Conservation (phyloP, 129 eudicot species). For the Helianthus annuus region DNA sequence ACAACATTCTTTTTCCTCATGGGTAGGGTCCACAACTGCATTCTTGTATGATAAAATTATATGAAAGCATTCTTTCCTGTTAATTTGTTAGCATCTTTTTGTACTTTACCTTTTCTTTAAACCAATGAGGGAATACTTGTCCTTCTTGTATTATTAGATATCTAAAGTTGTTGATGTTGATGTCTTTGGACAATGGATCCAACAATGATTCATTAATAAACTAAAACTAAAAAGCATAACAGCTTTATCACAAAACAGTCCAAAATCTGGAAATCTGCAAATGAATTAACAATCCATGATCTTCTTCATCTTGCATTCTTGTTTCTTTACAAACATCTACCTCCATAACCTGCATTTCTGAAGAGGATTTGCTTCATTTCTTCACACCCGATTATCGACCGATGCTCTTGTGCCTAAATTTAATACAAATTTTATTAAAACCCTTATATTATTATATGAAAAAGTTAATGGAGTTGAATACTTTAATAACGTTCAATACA, state of each 20-base stretch:
- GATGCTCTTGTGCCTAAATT: conserved; percentile 55
- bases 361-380: conserved; percentile 76
- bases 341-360: conserved; percentile 85
- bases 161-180: conserved; percentile 9
- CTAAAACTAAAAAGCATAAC: conserved; percentile 38
- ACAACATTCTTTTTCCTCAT: conserved; percentile 37
- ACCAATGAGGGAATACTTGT: conserved; percentile 32
- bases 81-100: conserved; percentile 31
- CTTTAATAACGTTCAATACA: neutral
- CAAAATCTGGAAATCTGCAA: conserved; percentile 23
- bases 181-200: conserved; percentile 22
- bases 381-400: conserved; percentile 47
- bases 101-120: conserved; percentile 27
- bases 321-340: conserved; percentile 61
- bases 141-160: conserved; percentile 21
- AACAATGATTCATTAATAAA: conserved; percentile 25
- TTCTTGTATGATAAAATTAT: conserved; percentile 10
- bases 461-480: neutral
- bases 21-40: conserved; percentile 33
- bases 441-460: neutral
- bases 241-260: conserved; percentile 31
- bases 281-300: conserved; percentile 15
- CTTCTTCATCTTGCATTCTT: conserved; percentile 11
- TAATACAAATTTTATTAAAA: neutral
- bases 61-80: conserved; percentile 9